Evolutionary conservation across 1,284 basidiomycete species (phyloP).

Genomic region (Papiliotrema laurentii): DNA sequence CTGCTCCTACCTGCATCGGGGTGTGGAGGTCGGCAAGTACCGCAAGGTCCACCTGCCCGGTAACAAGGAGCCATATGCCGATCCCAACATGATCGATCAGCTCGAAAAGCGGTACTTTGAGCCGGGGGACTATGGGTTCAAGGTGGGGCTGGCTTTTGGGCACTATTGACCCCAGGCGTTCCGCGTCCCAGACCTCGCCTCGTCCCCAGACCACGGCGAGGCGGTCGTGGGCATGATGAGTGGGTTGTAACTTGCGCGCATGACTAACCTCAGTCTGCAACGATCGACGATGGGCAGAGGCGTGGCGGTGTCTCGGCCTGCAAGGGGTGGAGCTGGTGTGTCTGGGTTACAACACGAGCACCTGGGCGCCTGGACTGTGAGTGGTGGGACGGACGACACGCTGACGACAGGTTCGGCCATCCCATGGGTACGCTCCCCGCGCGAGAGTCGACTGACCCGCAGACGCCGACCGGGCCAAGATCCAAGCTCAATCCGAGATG

Average conservation of each 20-base stretch:
- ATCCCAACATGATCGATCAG: constrained; percentile 36
- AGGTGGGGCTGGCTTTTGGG: constrained; percentile 33
- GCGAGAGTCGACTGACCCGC: too few relatives aligned
- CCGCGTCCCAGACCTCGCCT: too few relatives aligned
- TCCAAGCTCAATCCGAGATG: too few relatives aligned
- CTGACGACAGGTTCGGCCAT: too few relatives aligned
- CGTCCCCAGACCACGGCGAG: constrained; percentile 30
- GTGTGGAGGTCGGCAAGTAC: constrained; percentile 32
- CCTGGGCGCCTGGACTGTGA: constrained; percentile 37
- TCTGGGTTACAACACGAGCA: constrained; percentile 39
- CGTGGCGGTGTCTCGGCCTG: constrained; percentile 33
- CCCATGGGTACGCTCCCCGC: too few relatives aligned
- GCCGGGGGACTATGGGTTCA: constrained; percentile 16
- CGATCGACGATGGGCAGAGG: constrained; percentile 38
- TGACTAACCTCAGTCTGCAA: constrained; percentile 41
- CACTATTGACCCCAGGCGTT: constrained; percentile 19
- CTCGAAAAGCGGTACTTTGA: constrained; percentile 40
- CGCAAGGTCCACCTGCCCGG: constrained; percentile 37
- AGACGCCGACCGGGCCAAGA: too few relatives aligned
- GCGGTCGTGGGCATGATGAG: too few relatives aligned
- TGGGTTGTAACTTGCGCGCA: too few relatives aligned
- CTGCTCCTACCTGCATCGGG: constrained; percentile 29
- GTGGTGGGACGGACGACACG: constrained; percentile 30
- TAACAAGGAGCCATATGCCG: constrained; percentile 32
- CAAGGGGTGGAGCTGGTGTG: constrained; percentile 38